Evolutionary conservation across 1,284 basidiomycete genomes (phyloP), one percentile per base, ranked within the genome.

Genomic region (Mrakiaceae sp.): DNA sequence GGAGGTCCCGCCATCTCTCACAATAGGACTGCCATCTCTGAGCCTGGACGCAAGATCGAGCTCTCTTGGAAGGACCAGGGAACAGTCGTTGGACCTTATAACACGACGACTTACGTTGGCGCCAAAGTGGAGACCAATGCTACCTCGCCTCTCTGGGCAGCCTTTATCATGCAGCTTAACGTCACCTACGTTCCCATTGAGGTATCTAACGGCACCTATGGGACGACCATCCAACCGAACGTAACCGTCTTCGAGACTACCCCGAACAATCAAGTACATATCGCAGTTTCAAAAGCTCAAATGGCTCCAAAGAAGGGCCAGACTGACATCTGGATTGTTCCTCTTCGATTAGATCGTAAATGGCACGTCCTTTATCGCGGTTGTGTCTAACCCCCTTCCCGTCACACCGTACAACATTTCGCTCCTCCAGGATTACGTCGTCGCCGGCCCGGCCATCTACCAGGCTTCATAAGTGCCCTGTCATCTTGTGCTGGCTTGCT

Each of bases 81-180:
- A 10, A 76, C 80, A 72, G 73, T 73, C 8, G 79, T 80, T 9
- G 78, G 81, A 0, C 66, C 66, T 40, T 60, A 66, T n/a, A 82
- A 81, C 68, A 79, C 83, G 74, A 80, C 72, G 64, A 86, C 85
- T 0, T 64, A 69, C 10, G 66, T 72, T 46, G 72, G 71, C 6
- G 68, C 66, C 48, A 69, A 70, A 56, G 71, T 74, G 39, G 70
- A 67, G 62, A 58, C 67, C 42, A 63, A 66, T 43, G 61, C 63
- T 2, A 62, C 70, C 47, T 9, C 51, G n/a, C 62, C 53, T n/a
- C 65, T 60, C 72, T 69, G 63, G 70, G 78, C 74, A 55, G 82
- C 79, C 50, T 84, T 81, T 80, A 80, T 85, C 56, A 79, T 78
- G 42, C 83, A 86, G 72, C 73, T 84, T 62, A 86, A 86, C 77